Evolutionary conservation across 1,284 basidiomycete genomes (phyloP).

Genomic region (Salmacisia buchloeana): DNA sequence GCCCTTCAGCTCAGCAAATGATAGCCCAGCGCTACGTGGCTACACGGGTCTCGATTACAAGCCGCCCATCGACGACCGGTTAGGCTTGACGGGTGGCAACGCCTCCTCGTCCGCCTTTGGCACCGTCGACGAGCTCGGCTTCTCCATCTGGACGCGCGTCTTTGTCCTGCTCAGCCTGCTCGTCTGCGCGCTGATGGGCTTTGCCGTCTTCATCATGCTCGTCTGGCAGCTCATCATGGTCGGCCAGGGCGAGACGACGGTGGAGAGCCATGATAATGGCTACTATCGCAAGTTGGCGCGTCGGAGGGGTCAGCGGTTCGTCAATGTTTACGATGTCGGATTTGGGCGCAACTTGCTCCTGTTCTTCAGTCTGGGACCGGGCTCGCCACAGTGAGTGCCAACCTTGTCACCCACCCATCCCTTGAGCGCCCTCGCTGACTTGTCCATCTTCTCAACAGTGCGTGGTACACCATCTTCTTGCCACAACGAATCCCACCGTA

Average conservation of each 20-base stretch:
- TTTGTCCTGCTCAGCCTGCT: slow-evolving; percentile 61
- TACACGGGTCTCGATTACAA: background rate
- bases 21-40: background rate
- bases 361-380: slow-evolving; percentile 65
- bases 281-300: slow-evolving; percentile 69
- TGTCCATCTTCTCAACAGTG: slow-evolving; percentile 54
- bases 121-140: background rate
- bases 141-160: slow-evolving; percentile 54
- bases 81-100: background rate
- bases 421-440: too few relatives aligned
- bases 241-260: slow-evolving; percentile 75
- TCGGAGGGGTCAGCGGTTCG: slow-evolving; percentile 62
- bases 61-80: slow-evolving; percentile 1
- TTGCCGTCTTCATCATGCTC: slow-evolving; percentile 75
- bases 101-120: background rate
- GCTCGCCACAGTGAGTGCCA: background rate
- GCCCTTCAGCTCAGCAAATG: slow-evolving; percentile 2
- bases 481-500: slow-evolving; percentile 75
- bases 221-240: slow-evolving; percentile 75
- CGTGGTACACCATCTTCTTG: slow-evolving; percentile 69
- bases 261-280: slow-evolving; percentile 80
- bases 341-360: slow-evolving; percentile 65
- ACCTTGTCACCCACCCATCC: background rate
- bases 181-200: slow-evolving; percentile 64
- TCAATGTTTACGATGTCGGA: slow-evolving; percentile 88